Evolutionary conservation across 2,329 filamentous ascomycete species (phyloP).

Genomic region (Simplicillium aogashimaense): DNA sequence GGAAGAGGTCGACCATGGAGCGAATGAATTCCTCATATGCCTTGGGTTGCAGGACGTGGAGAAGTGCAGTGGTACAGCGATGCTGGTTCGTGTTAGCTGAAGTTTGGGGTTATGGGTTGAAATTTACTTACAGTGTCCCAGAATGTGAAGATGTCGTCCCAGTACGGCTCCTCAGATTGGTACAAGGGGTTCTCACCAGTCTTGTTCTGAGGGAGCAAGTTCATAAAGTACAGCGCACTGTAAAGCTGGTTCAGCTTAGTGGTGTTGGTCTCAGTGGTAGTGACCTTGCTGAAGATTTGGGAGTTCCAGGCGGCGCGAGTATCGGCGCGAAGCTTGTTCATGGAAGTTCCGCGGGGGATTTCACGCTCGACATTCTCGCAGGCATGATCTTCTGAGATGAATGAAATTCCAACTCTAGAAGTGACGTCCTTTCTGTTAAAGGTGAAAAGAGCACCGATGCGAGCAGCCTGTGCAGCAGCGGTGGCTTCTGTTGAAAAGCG

Average conservation of each 20-base stretch:
- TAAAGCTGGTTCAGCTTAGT: constrained; percentile 53
- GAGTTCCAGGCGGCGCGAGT: constrained; percentile 48
- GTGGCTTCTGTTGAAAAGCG: constrained; percentile 20
- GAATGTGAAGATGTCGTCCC: constrained; percentile 61
- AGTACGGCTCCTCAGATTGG: constrained; percentile 56
- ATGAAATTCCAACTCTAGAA: constrained; percentile 57
- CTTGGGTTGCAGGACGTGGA: constrained; percentile 54
- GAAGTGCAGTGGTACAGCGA: constrained; percentile 53
- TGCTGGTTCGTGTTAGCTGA: constrained; percentile 28
- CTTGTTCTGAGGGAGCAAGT: constrained; percentile 58
- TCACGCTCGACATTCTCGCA: constrained; percentile 48
- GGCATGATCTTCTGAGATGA: constrained; percentile 52
- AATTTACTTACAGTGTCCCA: constrained; percentile 39
- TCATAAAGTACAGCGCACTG: constrained; percentile 60
- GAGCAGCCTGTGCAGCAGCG: constrained; percentile 23
- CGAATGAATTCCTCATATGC: constrained; percentile 57
- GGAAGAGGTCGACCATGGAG: constrained; percentile 59
- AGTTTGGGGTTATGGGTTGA: not conserved
- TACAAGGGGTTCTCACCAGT: constrained; percentile 63
- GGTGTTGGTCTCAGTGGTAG: constrained; percentile 43
- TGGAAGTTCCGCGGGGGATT: constrained; percentile 34
- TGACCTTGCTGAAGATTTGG: constrained; percentile 53
- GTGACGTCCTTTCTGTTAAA: constrained; percentile 36
- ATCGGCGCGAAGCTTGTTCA: constrained; percentile 32
- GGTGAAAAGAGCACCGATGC: constrained; percentile 42